Evolutionary conservation across 2,329 filamentous ascomycete genomes (phyloP), one percentile per base, ranked within the genome.

Genomic region (Rutstroemia sp.): DNA sequence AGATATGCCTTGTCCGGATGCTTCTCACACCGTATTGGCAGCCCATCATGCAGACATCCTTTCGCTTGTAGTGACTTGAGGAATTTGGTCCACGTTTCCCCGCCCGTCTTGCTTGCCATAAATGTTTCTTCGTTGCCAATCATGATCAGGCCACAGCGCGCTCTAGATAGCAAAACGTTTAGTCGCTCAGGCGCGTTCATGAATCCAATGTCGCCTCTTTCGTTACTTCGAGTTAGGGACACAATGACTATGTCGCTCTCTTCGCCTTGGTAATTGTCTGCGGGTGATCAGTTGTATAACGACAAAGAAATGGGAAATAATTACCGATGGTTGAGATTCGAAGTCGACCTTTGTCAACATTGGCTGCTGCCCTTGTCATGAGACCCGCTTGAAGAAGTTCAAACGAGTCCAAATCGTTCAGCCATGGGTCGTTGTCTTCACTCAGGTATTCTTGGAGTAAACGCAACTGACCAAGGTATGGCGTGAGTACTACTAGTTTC

Each of bases 231-330:
- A 0, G 85, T 88, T 9, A 91, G 68, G 0, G 83, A 86, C 0
- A 74, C 80, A 8, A 92, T 78, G 0, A 90, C 83, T 16, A 92
- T 85, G 1, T 90, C 81, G 39, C 81, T 83, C 60, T 92, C 87
- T 64, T 91, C 87, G 1, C 88, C 87, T 67, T 91, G 88, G 57
- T 87, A 92, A 59, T 91, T 91, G 59, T 91, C 87, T 85, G 58
- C 21, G 51, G 25, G 4, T 27, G 25, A 27, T 27, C 25, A 27
- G 25, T 27, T 27, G 4, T 27, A 27, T 27, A 27, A 27, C 25
- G 25, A 27, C 17, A 27, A 41, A 27, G 25, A 27, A 27, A 27
- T 27, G 25, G 25, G 25, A 27, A 27, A 27, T 27, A 27, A 27
- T 27, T 70, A 87, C 84, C 84, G 51, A 91, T 86, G 0, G 87